Evolutionary conservation across 2,329 filamentous ascomycete species (phyloP), one percentile per base, ranked within the genome.

Genomic region (Cercospora sp.): DNA sequence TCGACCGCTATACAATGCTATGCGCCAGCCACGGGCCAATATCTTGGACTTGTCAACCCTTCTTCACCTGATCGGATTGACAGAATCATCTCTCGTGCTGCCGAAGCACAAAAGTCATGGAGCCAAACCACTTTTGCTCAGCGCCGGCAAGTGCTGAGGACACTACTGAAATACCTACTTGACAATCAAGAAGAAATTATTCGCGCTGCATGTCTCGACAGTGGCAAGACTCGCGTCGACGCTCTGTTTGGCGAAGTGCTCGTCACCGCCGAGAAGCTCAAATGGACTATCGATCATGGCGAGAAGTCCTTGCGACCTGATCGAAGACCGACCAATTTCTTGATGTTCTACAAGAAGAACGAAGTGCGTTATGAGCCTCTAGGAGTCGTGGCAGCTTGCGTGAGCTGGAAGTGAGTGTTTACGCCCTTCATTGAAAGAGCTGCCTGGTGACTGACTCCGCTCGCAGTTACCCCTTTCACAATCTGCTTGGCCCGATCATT

Each of bases 301-400:
- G 94, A 97, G 80, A 88, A 87, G 75, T 91, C 93, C 0, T 81
- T 99, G 72, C 81, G 81, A 39, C 87, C 92, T 0, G 90, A 90
- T 71, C 83, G 83, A 60, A 86, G 95, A 63, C 93, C 94, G 5
- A 96, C 93, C 1, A 97, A 96, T 79, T 84, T 97, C 57, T 86
- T 99, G 70, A 96, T 99, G 93, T 87, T 89, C 81, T 97, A 98
- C 82, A 99, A 99, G 85, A 89, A 87, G 78, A 97, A 97, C 77
- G 90, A 89, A 70, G 93, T 99, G 30, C 83, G 87, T 60, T 99
- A 96, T 80, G 94, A 99, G 80, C 94, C 95, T 13, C 83, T 98
- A 20, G 95, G 95, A 16, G 93, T 99, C 39, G 92, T 99, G 5
- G 90, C 93, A 10, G 94, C 95, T 18, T 90, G 94, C 63, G 93